Evolutionary conservation across 2,329 filamentous ascomycete genomes (phyloP), one percentile per base, ranked within the genome.

Genomic region (Pezicula carpinea): DNA sequence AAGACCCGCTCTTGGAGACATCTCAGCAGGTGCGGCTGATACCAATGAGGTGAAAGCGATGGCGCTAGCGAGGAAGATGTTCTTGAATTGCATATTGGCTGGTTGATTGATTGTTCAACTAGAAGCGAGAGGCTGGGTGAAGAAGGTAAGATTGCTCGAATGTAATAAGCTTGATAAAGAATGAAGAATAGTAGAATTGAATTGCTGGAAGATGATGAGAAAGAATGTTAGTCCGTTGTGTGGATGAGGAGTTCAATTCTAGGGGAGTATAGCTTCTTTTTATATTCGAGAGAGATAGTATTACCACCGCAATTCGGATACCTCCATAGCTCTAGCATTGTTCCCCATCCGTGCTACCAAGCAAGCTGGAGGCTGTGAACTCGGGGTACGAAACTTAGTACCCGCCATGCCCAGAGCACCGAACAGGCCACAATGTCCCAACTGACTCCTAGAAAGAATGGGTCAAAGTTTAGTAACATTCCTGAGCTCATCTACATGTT

Each of bases 11-110:
- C 39, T 4, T 18, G 39, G 39, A 18, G 22, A 32, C 11, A 42
- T 5, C 10, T 32, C 17, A 23, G 23, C 13, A 3, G 39, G 39
- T 17, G 17, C n/a, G 15, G 39, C 39, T 42, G 39, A 42, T 3
- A 23, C 39, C 7, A 42, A n/a, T 5, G 39, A 32, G 15, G 39
- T 19, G 15, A 42, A 29, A 8, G 39, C 39, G 18, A 42, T 2
- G 22, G 23, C 22, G 29, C 15, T n/a, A 18, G 23, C 23, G 22
- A 48, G 19, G 41, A 48, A 18, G 21, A 51, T 39, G 41, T 45
- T 51, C 23, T 48, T 41, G 44, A 38, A 29, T 13, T 42, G 45
- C 48, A 47, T 51, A 10, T 44, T 48, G 40, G 32, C 14, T 18
- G 23, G 15, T 33, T 36, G 34, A 36, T 45, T 29, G 22, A 31